phyloP scores from a whole-genome alignment of 441 rosid genomes.

The Manihot esculenta region DNA sequence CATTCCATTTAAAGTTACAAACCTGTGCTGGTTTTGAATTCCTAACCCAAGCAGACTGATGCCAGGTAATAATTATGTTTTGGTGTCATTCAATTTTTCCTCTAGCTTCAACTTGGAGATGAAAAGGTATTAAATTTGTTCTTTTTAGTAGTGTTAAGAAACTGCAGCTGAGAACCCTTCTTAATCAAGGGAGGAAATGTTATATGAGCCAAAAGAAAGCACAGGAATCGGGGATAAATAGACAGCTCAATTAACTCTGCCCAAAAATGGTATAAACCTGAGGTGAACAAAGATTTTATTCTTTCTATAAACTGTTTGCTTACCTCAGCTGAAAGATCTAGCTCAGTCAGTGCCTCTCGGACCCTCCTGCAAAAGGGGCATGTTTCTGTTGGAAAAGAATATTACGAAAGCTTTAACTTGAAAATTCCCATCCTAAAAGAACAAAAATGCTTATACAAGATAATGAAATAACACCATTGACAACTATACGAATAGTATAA shows the following conservation, averaged over 20 bases:
- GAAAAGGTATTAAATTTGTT: too few relatives aligned
- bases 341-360: slow-evolving; percentile 81
- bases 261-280: not conserved
- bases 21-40: not conserved
- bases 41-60: not conserved
- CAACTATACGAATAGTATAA: not conserved
- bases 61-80: too few relatives aligned
- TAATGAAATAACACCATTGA: not conserved
- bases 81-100: too few relatives aligned
- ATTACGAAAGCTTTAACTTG: slow-evolving; percentile 10
- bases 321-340: slow-evolving; percentile 80
- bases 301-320: slow-evolving; percentile 13
- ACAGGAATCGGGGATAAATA: not conserved
- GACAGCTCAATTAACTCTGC: not conserved
- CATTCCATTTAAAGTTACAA: not conserved
- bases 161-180: too few relatives aligned
- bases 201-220: too few relatives aligned
- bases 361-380: slow-evolving; percentile 90
- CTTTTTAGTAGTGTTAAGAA: too few relatives aligned
- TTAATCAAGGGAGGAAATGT: too few relatives aligned
- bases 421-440: slow-evolving; percentile 6
- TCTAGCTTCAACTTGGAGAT: too few relatives aligned
- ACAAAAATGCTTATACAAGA: not conserved
- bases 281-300: not conserved
- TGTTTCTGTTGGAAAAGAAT: slow-evolving; percentile 56